Base-by-base conservation (phyloP, 495 filamentous ascomycete species). In the Hypoxylon crocopeplum region DNA sequence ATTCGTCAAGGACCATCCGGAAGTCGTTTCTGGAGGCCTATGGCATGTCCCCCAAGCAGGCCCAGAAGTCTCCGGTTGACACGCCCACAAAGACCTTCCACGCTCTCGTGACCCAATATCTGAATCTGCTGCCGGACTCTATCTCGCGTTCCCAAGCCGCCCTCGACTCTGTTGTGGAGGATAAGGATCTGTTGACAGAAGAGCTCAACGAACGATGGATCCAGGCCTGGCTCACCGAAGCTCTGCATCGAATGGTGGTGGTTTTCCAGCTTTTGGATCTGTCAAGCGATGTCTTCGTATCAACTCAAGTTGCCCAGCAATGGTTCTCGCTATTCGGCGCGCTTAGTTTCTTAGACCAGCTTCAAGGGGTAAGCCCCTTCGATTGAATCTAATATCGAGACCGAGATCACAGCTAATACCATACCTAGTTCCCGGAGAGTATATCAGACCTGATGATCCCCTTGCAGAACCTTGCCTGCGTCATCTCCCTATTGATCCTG, bases 271-370 rank as follows among this genome's bases (percentile, higher is more conserved):
- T 88, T 19, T 66, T 93, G 38, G 86, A 89, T 36, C 69, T 79
- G 4, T 77, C 77, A 3, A 64, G 72, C 2, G 77, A 77, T 30
- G 69, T 85, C 15, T 82, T 86, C n/a, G 80, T 83, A 12, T 76
- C 83, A 2, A 74, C 78, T 10, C 71, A 85, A 11, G 64, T 95
- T 5, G 69, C 88, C 5, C 74, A 81, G 30, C 63, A 73, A 47
- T 97, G 93, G 93, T 90, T 93, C 47, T 70, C 78, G 6, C 69
- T 96, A 20, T 85, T 93, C 80, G 68, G 69, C 20, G 77, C 83
- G 1, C 84, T 81, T 66, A 70, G 70, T 42, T 94, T 93, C 64
- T 74, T 93, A 50, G 81, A 88, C 24, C 66, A 72, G 13, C 72
- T 88, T 13, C 69, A 79, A 54, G 77, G 77, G 45, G 86, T 88